These are phyloP conservation scores for Neonectria ditissima DNA, from an alignment of 2,329 filamentous ascomycete species.

Conservation along the genomic window DNA sequence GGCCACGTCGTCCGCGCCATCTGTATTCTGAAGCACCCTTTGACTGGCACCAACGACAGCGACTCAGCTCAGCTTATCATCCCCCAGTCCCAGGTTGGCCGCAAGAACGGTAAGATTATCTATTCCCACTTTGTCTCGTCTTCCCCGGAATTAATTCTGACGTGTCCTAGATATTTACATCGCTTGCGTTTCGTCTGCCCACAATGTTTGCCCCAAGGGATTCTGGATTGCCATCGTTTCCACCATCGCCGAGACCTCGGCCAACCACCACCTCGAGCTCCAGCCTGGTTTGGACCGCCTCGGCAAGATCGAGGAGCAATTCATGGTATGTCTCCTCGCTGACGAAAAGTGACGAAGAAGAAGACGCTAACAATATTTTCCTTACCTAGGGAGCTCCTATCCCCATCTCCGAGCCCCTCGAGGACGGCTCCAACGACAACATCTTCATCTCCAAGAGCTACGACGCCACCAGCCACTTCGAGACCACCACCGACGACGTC, in stretches of 20 bases:
- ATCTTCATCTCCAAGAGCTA: conserved; percentile 99
- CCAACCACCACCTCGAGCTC: conserved; percentile 96
- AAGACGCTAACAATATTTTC: conserved; percentile 6
- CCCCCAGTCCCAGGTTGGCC: conserved; percentile 95
- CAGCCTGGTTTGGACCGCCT: conserved; percentile 92
- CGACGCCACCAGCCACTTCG: conserved; percentile 97
- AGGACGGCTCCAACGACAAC: conserved; percentile 85
- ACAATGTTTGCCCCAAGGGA: conserved; percentile 98
- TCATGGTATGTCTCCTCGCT: conserved; percentile 73
- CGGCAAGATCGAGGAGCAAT: conserved; percentile 95
- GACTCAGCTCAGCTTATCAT: conserved; percentile 97
- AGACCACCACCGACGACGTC: conserved; percentile 91
- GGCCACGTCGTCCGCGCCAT: conserved; percentile 96
- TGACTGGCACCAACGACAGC: conserved; percentile 87
- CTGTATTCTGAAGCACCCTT: conserved; percentile 95
- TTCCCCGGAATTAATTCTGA: conserved; percentile 22
- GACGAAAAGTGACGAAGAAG: not conserved
- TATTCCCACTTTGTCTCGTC: not conserved
- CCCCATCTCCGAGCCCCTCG: conserved; percentile 91
- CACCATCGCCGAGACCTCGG: conserved; percentile 90
- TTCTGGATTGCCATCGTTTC: conserved; percentile 99
- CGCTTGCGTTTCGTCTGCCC: conserved; percentile 92
- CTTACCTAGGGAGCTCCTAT: conserved; percentile 77
- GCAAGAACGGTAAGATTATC: conserved; percentile 83
- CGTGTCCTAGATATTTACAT: conserved; percentile 85